Percentiles rank a stretch among this genome's conserved stretches.
Conservation (phyloP, 1,284 basidiomycete genomes). For the Pseudozyma hubeiensis region DNA sequence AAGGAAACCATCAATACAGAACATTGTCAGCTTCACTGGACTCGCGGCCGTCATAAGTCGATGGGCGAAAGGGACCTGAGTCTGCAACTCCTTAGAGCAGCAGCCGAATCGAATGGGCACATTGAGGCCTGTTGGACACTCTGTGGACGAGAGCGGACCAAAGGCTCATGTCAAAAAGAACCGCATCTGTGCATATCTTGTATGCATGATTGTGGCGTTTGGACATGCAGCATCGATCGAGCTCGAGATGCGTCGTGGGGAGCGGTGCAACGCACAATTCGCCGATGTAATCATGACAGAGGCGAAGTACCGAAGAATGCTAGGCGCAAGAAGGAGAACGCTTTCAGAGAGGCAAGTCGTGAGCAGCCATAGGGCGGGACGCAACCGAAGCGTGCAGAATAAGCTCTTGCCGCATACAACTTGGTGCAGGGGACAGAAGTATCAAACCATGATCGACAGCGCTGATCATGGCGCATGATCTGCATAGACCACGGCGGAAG, state of each 20-base stretch:
- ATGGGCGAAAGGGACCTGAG: too few species aligned
- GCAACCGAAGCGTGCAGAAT: conserved; percentile 13
- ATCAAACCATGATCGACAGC: background rate
- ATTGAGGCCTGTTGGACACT: background rate
- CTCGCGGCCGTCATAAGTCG: too few species aligned
- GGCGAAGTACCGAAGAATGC: background rate
- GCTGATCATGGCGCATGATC: background rate
- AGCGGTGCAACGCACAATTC: too few species aligned
- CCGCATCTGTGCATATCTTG: conserved; percentile 22
- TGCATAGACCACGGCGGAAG: conserved; percentile 16
- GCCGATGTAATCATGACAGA: too few species aligned
- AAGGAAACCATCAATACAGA: conserved; percentile 2
- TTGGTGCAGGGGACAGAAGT: conserved; percentile 4
- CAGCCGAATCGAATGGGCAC: too few species aligned
- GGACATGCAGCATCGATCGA: too few species aligned
- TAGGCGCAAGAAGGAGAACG: background rate
- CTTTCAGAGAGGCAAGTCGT: background rate
- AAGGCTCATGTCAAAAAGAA: background rate
- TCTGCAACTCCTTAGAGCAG: too few species aligned
- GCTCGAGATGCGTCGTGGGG: background rate
- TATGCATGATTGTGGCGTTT: background rate
- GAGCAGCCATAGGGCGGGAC: background rate
- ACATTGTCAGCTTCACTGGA: too few species aligned
- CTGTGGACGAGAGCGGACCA: background rate
- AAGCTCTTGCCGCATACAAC: conserved; percentile 24